Percentiles rank a stretch among this genome's conserved stretches.
phyloP scores from a whole-genome alignment of 2,329 filamentous ascomycete species.

The Paraphoma sp. region DNA sequence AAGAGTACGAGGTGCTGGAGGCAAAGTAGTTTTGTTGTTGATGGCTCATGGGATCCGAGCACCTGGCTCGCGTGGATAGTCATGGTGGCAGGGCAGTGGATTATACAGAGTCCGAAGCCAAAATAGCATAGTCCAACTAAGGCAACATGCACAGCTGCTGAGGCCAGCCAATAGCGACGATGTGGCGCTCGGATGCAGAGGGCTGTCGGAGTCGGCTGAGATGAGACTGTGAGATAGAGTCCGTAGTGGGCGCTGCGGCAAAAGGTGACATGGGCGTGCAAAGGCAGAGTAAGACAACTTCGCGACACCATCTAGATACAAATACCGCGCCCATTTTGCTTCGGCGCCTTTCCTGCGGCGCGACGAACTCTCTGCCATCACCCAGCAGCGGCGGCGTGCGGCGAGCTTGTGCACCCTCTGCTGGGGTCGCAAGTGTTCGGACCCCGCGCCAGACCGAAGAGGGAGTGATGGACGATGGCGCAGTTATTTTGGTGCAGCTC shows the following conservation, averaged over 20 bases:
- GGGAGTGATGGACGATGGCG: background rate
- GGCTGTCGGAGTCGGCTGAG: constrained; percentile 7
- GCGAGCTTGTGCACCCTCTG: background rate
- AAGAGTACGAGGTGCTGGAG: constrained; percentile 11
- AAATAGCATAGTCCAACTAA: constrained; percentile 26
- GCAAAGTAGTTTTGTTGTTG: constrained; percentile 13
- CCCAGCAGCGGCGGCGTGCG: background rate
- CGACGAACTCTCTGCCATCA: background rate
- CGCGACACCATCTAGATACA: background rate
- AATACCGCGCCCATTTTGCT: background rate
- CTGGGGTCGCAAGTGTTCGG: constrained; percentile 3
- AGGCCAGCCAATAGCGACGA: constrained; percentile 14
- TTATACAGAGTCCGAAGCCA: constrained; percentile 21
- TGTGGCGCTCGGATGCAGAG: constrained; percentile 14
- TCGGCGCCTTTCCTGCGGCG: background rate
- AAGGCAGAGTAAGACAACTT: background rate
- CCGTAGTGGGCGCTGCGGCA: constrained; percentile 1
- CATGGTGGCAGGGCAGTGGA: constrained; percentile 24
- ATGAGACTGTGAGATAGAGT: constrained; percentile 6
- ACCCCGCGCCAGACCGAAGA: constrained; percentile 1
- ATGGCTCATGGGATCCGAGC: constrained; percentile 12
- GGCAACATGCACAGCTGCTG: constrained; percentile 9
- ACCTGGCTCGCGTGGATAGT: constrained; percentile 11
- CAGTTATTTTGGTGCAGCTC: constrained; percentile 8
- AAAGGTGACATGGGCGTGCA: constrained; percentile 1